phyloP scores from a whole-genome alignment of 208 protist genomes.

The Sergeia podlipaevii region DNA sequence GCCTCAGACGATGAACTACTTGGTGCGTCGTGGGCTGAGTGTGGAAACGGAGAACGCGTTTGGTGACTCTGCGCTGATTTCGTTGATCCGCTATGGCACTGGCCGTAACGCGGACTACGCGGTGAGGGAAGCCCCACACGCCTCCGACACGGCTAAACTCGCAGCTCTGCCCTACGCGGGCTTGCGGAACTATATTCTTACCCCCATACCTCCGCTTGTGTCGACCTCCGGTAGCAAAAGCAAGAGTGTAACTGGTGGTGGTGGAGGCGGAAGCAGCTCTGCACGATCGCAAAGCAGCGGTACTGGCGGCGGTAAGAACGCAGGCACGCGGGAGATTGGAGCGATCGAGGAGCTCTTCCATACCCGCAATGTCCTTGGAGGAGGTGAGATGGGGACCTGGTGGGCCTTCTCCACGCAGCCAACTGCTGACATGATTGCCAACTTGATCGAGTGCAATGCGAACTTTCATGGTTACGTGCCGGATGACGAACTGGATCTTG shows the following conservation, averaged over 20 bases:
- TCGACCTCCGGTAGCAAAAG: neutral
- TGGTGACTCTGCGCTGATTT: slow-evolving; percentile 64
- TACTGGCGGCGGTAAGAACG: neutral
- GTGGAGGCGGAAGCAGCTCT: neutral
- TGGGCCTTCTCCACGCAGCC: slow-evolving; percentile 34
- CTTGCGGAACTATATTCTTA: slow-evolving; percentile 77
- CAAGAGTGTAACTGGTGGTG: slow-evolving; percentile 1
- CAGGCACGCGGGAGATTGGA: neutral
- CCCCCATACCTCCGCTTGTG: slow-evolving; percentile 21
- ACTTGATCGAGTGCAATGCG: slow-evolving; percentile 33
- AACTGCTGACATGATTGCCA: slow-evolving; percentile 43
- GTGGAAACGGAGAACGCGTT: slow-evolving; percentile 64
- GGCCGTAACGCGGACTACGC: slow-evolving; percentile 52
- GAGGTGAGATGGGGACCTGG: slow-evolving; percentile 32
- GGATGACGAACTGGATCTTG: slow-evolving; percentile 41
- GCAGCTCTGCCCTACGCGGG: slow-evolving; percentile 27
- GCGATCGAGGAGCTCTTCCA: neutral
- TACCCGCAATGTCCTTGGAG: slow-evolving; percentile 26
- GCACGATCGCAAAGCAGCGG: neutral
- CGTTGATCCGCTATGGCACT: slow-evolving; percentile 71
- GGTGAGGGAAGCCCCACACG: slow-evolving; percentile 21
- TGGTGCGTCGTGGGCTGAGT: slow-evolving; percentile 55
- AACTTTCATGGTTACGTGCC: slow-evolving; percentile 41
- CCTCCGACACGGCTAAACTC: slow-evolving; percentile 25
- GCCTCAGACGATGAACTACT: too few species aligned